Base-by-base conservation (phyloP, 2,329 filamentous ascomycete genomes). In the Endoconidiophora laricicola region DNA sequence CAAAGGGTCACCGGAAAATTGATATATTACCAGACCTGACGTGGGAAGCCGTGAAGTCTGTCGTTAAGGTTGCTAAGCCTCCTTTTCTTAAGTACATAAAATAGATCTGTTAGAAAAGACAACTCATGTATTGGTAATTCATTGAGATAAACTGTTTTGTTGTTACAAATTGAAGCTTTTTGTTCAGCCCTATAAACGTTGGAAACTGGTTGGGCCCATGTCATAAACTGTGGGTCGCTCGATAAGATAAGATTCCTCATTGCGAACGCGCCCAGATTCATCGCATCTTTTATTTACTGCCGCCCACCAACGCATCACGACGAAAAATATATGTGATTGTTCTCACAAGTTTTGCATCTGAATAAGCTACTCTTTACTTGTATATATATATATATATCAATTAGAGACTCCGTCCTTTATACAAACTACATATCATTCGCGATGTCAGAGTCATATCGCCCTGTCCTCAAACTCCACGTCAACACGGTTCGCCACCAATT, bases 391-490 rank as follows among this genome's bases (percentile, higher is more conserved):
- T 42, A 42, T 23, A 10, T 3, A 10, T 2, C 26, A 33, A 9
- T 10, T 5, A 33, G 26, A 33, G 7, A 33, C 12, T 9, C 2
- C 12, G 3, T 33, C 18, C 24, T 23, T 36, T 26, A 18, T 38
- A 10, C 7, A 2, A 22, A 16, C 14, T 14, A 7, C 26, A 33
- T 24, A 20, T 16, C 38, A 22, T 23, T 38, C 33, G 41, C 29
- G 43, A 53, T 53, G 52, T 47, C 52, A 10, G 49, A 50, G 18
- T 52, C 54, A 38, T 56, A 52, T 37, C 57, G 58, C 33, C 58
- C 58, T n/a, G 56, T 56, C 44, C 44, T 60, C 22, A 60, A 59
- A 52, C 54, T 60, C 7, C 59, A 54, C 46, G 52, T 59, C 39
- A 42, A 42, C 4, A 42, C 47, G n/a, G 33, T 26, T 22, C 37